Conservation (phyloP, 345 rosid species). For the Brassica cretica region DNA sequence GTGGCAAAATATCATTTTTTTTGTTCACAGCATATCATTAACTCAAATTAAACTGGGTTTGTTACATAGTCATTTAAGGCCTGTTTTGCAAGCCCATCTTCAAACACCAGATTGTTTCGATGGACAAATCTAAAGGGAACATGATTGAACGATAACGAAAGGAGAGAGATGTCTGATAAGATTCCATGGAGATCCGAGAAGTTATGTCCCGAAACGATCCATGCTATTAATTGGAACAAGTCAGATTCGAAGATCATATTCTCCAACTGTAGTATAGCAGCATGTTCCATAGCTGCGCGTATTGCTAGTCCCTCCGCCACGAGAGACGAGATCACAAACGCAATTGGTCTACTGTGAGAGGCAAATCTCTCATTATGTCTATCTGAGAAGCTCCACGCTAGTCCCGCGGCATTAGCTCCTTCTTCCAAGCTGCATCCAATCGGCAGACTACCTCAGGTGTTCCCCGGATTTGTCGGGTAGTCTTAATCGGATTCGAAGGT, state of each 20-base stretch:
- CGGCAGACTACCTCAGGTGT: neutral
- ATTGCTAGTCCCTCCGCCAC: neutral
- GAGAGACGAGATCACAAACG: neutral
- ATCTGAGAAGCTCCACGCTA: neutral
- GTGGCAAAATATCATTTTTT: too few species aligned
- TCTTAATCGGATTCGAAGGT: too few species aligned
- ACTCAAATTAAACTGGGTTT: too few species aligned
- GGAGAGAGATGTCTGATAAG: too few species aligned
- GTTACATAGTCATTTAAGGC: too few species aligned
- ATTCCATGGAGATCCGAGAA: too few species aligned
- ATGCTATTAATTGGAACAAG: neutral
- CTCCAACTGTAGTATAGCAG: neutral
- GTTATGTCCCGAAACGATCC: too few species aligned
- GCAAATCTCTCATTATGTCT: neutral
- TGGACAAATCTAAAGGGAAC: too few species aligned
- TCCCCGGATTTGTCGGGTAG: neutral
- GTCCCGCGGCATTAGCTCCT: neutral
- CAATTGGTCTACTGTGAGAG: neutral
- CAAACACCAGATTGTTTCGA: too few species aligned
- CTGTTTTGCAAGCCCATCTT: too few species aligned
- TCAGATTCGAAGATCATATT: neutral
- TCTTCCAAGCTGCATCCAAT: neutral
- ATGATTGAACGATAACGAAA: too few species aligned
- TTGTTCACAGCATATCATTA: too few species aligned
- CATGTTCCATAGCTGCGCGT: neutral